These are phyloP conservation scores for Exophiala sp. DNA, from an alignment of 2,329 filamentous ascomycete genomes.

Conservation along the genomic window DNA sequence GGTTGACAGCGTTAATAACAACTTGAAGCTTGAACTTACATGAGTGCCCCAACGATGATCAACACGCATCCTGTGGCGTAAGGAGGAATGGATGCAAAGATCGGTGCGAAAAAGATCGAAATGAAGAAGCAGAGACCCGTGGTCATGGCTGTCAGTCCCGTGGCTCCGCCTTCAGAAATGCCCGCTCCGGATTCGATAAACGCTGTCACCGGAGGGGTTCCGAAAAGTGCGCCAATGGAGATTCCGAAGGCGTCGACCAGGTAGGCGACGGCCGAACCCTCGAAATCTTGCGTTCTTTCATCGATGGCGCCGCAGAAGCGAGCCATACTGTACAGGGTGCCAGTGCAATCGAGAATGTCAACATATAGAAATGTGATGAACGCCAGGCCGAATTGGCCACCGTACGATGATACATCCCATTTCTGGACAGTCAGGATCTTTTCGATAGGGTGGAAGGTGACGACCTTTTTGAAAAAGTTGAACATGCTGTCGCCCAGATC, in stretches of 20 bases:
- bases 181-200: constrained; percentile 87
- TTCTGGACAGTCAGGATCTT: constrained; percentile 64
- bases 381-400: constrained; percentile 72
- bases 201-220: constrained; percentile 73
- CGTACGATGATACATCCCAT: constrained; percentile 64
- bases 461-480: constrained; percentile 82
- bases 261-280: constrained; percentile 77
- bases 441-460: constrained; percentile 72
- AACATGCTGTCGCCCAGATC: constrained; percentile 63
- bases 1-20: too few species aligned
- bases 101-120: constrained; percentile 81
- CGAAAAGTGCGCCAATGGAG: constrained; percentile 71
- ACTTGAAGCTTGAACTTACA: constrained; percentile 52
- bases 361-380: constrained; percentile 87
- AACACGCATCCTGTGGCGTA: constrained; percentile 89
- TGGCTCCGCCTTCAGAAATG: constrained; percentile 80
- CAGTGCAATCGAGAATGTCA: constrained; percentile 80
- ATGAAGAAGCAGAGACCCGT: constrained; percentile 81
- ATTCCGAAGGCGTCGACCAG: constrained; percentile 75
- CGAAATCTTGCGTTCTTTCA: constrained; percentile 77
- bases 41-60: constrained; percentile 80
- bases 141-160: constrained; percentile 73
- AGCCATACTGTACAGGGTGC: constrained; percentile 85
- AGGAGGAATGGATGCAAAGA: constrained; percentile 81
- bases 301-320: constrained; percentile 75